These are phyloP conservation scores for Saussurea involucrata DNA, from an alignment of 129 eudicot species.

Conservation along the genomic window DNA sequence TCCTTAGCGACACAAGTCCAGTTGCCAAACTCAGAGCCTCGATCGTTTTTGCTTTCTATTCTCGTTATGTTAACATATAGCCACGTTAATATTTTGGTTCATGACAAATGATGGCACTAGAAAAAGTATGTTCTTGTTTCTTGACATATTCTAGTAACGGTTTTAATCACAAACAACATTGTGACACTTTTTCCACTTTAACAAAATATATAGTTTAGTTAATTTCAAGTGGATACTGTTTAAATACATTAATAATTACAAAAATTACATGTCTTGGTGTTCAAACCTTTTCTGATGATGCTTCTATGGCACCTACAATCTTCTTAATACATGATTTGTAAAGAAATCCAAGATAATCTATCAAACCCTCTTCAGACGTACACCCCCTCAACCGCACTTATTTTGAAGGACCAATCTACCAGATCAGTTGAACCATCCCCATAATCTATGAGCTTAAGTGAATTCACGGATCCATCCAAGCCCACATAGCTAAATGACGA, in stretches of 20 bases:
- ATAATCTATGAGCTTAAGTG: slow-evolving; percentile 56
- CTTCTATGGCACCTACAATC: slow-evolving; percentile 46
- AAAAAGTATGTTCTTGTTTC: not conserved
- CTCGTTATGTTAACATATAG: not conserved
- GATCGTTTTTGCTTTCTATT: too few species aligned
- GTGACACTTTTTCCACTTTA: not conserved
- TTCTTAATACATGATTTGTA: slow-evolving; percentile 69
- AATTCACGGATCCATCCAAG: slow-evolving; percentile 57
- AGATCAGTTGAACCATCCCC: slow-evolving; percentile 57
- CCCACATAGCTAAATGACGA: slow-evolving; percentile 52
- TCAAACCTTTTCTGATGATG: slow-evolving; percentile 16
- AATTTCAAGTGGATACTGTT: not conserved
- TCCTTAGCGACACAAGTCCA: not conserved
- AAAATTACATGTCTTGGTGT: not conserved
- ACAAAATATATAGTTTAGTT: not conserved
- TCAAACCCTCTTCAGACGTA: slow-evolving; percentile 46
- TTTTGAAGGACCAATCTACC: slow-evolving; percentile 62
- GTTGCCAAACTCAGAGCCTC: not conserved
- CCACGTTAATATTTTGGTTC: not conserved
- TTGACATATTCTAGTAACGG: not conserved
- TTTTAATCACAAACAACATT: not conserved
- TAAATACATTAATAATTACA: slow-evolving; percentile 2
- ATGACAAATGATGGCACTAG: not conserved
- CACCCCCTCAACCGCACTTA: slow-evolving; percentile 54
- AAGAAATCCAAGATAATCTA: slow-evolving; percentile 60